Conservation (phyloP, 805 yeast genomes). For the Hanseniaspora osmophila region DNA sequence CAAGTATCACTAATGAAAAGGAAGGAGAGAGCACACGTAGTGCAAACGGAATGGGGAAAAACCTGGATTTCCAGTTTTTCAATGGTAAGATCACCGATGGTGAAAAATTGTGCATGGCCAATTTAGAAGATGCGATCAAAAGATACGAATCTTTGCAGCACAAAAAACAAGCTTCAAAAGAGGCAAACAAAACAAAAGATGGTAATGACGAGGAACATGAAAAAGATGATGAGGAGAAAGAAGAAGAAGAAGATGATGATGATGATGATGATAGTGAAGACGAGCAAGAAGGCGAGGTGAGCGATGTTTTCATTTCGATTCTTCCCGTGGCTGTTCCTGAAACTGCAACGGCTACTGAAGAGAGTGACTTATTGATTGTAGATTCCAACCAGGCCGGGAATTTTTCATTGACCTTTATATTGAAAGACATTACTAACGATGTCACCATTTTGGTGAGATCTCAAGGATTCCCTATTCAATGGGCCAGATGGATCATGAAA, state of each 20-base stretch:
- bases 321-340: constrained; percentile 36
- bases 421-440: constrained; percentile 68
- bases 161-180: no score
- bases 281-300: constrained; percentile 20
- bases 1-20: no score
- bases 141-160: constrained; percentile 10
- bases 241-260: constrained; percentile 5
- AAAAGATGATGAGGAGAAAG: constrained; percentile 11
- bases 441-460: constrained; percentile 64
- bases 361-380: constrained; percentile 21
- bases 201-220: constrained; percentile 12
- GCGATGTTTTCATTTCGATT: constrained; percentile 58
- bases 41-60: constrained; percentile 36
- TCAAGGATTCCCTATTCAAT: constrained; percentile 77
- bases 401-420: constrained; percentile 61
- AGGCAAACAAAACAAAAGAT: no score
- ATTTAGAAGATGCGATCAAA: constrained; percentile 60
- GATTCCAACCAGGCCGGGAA: constrained; percentile 31
- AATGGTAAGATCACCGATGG: constrained; percentile 71
- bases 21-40: no score
- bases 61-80: constrained; percentile 23
- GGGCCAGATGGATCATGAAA: constrained; percentile 77
- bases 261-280: constrained; percentile 10
- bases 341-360: constrained; percentile 10
- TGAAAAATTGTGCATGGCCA: constrained; percentile 77